Conservation (phyloP, 2,329 filamentous ascomycete species). For the Verticillium nubilum region DNA sequence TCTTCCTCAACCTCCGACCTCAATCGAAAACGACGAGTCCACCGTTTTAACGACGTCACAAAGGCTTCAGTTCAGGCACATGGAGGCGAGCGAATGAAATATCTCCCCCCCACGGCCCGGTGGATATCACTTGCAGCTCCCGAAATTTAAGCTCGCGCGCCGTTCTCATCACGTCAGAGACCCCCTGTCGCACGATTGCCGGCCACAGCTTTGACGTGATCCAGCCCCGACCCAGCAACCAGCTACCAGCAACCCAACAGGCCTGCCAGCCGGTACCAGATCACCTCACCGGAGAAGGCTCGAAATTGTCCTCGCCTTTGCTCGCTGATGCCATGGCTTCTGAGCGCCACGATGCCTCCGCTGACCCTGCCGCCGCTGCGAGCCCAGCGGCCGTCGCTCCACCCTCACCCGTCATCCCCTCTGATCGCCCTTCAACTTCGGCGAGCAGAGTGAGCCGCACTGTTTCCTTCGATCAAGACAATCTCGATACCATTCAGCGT, state of each 20-base stretch:
- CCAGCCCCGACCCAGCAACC: not conserved
- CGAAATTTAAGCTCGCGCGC: constrained; percentile 1
- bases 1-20: not conserved
- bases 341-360: constrained; percentile 6
- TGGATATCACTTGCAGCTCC: not conserved
- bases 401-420: constrained; percentile 3
- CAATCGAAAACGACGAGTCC: not conserved
- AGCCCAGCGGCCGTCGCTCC: constrained; percentile 1
- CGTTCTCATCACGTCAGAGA: constrained; percentile 20
- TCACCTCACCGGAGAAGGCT: not conserved
- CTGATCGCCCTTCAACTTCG: not conserved
- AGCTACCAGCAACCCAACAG: not conserved
- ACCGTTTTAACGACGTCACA: not conserved
- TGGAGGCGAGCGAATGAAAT: not conserved
- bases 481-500: not conserved
- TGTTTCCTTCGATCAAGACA: constrained; percentile 7
- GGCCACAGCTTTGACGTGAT: not conserved
- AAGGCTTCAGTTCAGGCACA: not conserved
- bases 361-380: not conserved
- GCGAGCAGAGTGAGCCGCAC: constrained; percentile 5
- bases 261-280: not conserved
- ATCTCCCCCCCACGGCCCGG: not conserved
- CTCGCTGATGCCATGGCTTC: constrained; percentile 9
- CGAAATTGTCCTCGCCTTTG: constrained; percentile 2
- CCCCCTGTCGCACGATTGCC: constrained; percentile 10